Evolutionary conservation across 257 asterid genomes (phyloP).

Genomic region (Solanum pennellii): DNA sequence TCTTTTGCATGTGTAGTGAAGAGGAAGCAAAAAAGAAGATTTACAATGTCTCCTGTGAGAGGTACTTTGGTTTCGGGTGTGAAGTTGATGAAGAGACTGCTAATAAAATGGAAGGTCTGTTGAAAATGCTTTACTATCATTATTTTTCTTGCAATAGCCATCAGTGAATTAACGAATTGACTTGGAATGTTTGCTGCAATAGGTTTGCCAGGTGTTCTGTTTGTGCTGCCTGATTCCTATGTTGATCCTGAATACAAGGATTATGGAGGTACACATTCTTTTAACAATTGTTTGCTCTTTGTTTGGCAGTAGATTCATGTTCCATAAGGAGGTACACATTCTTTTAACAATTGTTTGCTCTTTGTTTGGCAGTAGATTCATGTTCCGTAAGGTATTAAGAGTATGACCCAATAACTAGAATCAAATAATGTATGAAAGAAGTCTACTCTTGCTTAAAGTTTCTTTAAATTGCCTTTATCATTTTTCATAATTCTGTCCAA

Average conservation of each 20-base stretch:
- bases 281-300: not conserved
- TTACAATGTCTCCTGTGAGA: conserved; percentile 16
- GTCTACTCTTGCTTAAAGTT: not conserved
- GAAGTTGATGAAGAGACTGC: conserved; percentile 80
- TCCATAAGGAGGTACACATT: conserved; percentile 21
- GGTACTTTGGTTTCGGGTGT: conserved; percentile 71
- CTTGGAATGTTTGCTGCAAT: not conserved
- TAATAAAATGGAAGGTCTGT: conserved; percentile 69
- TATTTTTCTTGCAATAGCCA: not conserved
- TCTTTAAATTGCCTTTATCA: not conserved
- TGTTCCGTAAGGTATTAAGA: not conserved
- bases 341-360: not conserved
- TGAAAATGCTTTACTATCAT: not conserved
- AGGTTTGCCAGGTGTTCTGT: conserved; percentile 72
- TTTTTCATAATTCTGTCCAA: not conserved
- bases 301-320: not conserved
- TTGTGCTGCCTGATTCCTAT: conserved; percentile 77
- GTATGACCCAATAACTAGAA: not conserved
- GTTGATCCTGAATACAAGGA: conserved; percentile 82
- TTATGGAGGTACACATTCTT: conserved; percentile 48
- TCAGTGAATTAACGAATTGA: not conserved
- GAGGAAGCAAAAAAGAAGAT: conserved; percentile 25
- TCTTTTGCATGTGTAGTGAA: conserved; percentile 2
- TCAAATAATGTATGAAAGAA: not conserved
- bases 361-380: not conserved